Evolutionary conservation across 257 asterid genomes (phyloP).

Genomic region (Ophiorrhiza pumila): DNA sequence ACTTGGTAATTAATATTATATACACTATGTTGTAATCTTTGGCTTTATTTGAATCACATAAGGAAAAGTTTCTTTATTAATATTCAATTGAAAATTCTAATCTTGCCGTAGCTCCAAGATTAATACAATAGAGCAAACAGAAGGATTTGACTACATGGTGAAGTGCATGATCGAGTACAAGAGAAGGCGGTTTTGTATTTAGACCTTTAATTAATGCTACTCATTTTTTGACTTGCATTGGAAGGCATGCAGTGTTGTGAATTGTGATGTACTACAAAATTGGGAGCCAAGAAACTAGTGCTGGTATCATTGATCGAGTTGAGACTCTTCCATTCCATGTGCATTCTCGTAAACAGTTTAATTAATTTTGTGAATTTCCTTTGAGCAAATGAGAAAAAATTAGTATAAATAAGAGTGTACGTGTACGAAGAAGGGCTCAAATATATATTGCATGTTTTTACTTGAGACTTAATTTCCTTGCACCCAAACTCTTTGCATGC

Average conservation of each 20-base stretch:
- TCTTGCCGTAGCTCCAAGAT: background rate
- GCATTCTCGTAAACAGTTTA: background rate
- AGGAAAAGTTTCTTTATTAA: slow-evolving; percentile 5
- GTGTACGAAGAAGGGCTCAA: too few species aligned
- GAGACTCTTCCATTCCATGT: background rate
- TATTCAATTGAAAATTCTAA: slow-evolving; percentile 2
- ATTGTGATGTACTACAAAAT: background rate
- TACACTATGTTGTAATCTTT: background rate
- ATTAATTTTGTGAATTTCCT: too few species aligned
- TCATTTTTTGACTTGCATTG: slow-evolving; percentile 25
- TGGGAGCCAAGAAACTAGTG: background rate
- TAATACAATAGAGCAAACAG: background rate
- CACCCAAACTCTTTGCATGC: too few species aligned
- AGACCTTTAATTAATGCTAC: background rate
- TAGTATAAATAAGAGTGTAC: too few species aligned
- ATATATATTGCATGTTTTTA: too few species aligned
- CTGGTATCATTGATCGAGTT: too few species aligned
- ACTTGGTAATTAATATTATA: too few species aligned
- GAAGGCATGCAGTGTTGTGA: slow-evolving; percentile 25
- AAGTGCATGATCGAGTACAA: background rate
- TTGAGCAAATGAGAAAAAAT: too few species aligned
- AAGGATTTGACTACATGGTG: slow-evolving; percentile 12
- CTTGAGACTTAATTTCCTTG: too few species aligned
- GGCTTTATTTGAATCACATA: slow-evolving; percentile 7
- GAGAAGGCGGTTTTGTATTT: background rate